Percentiles rank a stretch among this genome's conserved stretches.
These are phyloP conservation scores for Scleroderma citrinum DNA, from an alignment of 768 basidiomycete species.

Conservation along the genomic window DNA sequence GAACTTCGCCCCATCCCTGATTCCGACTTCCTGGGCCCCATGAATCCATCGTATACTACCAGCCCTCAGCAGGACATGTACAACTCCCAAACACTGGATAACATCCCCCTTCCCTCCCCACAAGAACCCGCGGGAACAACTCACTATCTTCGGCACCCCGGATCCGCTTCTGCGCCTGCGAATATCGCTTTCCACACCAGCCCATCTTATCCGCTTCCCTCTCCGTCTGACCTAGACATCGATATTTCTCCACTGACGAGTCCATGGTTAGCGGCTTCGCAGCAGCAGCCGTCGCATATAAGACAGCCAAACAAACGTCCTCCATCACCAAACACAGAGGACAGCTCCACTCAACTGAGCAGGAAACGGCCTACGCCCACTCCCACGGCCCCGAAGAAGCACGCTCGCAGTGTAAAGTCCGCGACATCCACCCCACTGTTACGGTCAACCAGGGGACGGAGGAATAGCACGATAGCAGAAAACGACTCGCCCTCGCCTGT, in stretches of 20 bases:
- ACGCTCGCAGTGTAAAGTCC: conserved; percentile 35
- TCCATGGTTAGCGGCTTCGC: conserved; percentile 69
- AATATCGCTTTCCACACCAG: conserved; percentile 59
- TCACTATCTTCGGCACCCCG: conserved; percentile 31
- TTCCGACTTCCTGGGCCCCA: conserved; percentile 56
- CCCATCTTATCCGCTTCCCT: conserved; percentile 35
- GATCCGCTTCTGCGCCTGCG: conserved; percentile 62
- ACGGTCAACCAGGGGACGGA: conserved; percentile 38
- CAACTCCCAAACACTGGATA: conserved; percentile 20
- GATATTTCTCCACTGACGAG: conserved; percentile 79
- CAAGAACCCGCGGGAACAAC: conserved; percentile 24
- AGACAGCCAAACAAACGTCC: conserved; percentile 44
- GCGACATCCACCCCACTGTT: conserved; percentile 57
- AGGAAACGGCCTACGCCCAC: conserved; percentile 51
- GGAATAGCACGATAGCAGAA: conserved; percentile 37
- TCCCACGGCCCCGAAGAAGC: conserved; percentile 16
- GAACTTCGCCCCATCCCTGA: conserved; percentile 60
- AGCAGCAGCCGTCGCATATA: conserved; percentile 25
- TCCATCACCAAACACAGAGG: conserved; percentile 53
- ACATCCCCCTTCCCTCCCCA: conserved; percentile 23
- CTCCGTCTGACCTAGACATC: conserved; percentile 53
- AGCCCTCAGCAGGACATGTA: conserved; percentile 22
- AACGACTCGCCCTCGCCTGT: conserved; percentile 80
- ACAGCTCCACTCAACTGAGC: conserved; percentile 34
- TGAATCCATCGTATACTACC: conserved; percentile 45